Percentiles rank a stretch among this genome's conserved stretches.
These are phyloP conservation scores for Rubia peregrina DNA, from an alignment of 305 asterid genomes.

Conservation along the genomic window DNA sequence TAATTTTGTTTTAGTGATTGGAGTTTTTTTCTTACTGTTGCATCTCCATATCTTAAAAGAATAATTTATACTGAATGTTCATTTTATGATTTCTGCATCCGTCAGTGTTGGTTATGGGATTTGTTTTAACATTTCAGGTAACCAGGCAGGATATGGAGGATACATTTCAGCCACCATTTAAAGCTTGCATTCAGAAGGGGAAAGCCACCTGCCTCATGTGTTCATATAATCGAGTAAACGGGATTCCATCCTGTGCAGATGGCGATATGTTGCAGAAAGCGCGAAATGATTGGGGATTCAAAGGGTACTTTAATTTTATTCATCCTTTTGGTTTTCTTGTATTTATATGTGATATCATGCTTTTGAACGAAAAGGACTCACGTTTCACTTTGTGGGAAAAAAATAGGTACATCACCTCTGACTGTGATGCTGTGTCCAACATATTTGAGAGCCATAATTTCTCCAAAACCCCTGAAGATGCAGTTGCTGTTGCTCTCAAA, in stretches of 20 bases:
- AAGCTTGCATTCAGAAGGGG: slow-evolving; percentile 68
- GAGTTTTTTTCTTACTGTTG: no score
- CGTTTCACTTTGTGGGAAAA: background rate
- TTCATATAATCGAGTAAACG: slow-evolving; percentile 75
- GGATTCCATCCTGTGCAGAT: slow-evolving; percentile 78
- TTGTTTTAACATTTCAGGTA: no score
- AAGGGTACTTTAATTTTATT: slow-evolving; percentile 43
- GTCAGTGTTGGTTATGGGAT: no score
- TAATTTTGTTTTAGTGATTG: no score
- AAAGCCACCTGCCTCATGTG: slow-evolving; percentile 96
- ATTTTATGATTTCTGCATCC: no score
- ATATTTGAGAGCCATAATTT: slow-evolving; percentile 69
- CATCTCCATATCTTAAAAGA: no score
- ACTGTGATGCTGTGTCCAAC: slow-evolving; percentile 91
- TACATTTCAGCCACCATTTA: slow-evolving; percentile 79
- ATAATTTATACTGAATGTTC: no score
- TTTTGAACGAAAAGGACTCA: slow-evolving; percentile 14
- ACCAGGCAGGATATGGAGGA: slow-evolving; percentile 83
- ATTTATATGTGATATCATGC: slow-evolving; percentile 6
- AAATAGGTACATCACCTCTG: slow-evolving; percentile 78
- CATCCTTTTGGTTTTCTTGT: slow-evolving; percentile 11
- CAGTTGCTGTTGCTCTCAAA: slow-evolving; percentile 76
- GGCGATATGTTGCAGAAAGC: slow-evolving; percentile 62
- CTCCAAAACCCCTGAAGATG: slow-evolving; percentile 62
- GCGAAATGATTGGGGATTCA: slow-evolving; percentile 74